Conservation (phyloP, 2,329 filamentous ascomycete species). For the Elsinoe necatrix region DNA sequence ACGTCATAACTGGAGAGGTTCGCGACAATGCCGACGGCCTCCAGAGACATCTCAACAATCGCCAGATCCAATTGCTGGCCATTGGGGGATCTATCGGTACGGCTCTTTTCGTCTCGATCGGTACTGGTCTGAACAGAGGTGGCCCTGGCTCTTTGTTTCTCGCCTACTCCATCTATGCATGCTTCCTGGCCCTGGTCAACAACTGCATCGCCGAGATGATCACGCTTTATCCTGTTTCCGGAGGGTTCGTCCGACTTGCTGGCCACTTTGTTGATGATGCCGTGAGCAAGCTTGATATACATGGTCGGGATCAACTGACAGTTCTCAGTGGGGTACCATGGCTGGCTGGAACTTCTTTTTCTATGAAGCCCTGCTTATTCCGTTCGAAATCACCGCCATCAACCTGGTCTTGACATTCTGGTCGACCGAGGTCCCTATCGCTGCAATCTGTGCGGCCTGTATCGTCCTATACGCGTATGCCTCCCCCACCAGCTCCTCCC, state of each 20-base stretch:
- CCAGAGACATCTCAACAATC: constrained; percentile 45
- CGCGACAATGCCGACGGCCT: constrained; percentile 30
- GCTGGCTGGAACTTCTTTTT: constrained; percentile 43
- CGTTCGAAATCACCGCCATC: constrained; percentile 41
- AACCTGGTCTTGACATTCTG: constrained; percentile 32
- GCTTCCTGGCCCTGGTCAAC: constrained; percentile 52
- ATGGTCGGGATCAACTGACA: background rate
- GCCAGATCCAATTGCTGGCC: constrained; percentile 31
- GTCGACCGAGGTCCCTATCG: constrained; percentile 33
- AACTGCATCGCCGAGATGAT: constrained; percentile 59
- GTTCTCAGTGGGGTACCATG: constrained; percentile 43
- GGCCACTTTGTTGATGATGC: constrained; percentile 55
- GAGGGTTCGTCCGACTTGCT: constrained; percentile 53
- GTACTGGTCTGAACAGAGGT: constrained; percentile 43
- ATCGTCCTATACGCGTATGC: constrained; percentile 8
- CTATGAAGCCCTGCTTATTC: constrained; percentile 41
- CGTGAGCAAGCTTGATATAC: background rate
- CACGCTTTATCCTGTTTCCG: constrained; percentile 51
- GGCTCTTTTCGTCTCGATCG: constrained; percentile 40
- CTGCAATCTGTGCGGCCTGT: constrained; percentile 9
- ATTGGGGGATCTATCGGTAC: constrained; percentile 25
- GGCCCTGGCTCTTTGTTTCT: constrained; percentile 48
- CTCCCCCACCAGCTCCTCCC: constrained; percentile 11
- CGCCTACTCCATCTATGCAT: constrained; percentile 49
- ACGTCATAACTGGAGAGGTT: constrained; percentile 23